Evolutionary conservation across 352 stramenopile genomes (phyloP), one percentile per base, ranked within the genome.

Genomic region (Phytopythium cucurbitacearum): DNA sequence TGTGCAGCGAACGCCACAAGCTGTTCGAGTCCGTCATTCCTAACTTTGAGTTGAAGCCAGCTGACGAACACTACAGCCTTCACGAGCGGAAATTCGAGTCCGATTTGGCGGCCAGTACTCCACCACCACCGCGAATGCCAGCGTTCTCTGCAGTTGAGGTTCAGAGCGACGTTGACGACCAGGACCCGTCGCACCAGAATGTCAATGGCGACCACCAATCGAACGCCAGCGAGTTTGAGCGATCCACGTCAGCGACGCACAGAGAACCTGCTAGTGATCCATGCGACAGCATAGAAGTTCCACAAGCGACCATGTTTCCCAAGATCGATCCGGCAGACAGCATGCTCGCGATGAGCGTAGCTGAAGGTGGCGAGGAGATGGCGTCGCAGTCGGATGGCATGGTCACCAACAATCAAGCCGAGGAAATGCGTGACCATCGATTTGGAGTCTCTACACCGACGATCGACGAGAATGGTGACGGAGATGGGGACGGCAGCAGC

Each of bases 61-160:
- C 33, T 5, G 57, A 67, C 4, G 54, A 60, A 8, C 50, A 71
- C 12, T 45, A 52, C 11, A 46, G 28, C 13, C 34, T 70, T 1
- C 65, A 56, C 6, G 64, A 66, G 35, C 43, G 53, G 6, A 91
- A 91, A 49, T 80, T 76, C 41, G 74, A 85, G 47, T 69, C 73
- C 0, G 65, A 85, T 13, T 50, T 79, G 5, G 62, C 63, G n/a
- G 73, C 64, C 5, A 88, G 77, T 33, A 71, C 67, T 4, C 78
- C 80, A 1, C 76, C 80, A 7, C 62, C 69, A 28, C 76, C 80
- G 8, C 72, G 80, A 12, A 53, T 89, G 2, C 73, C 73, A 0
- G 65, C 53, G 0, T 74, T 87, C 32, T 44, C 73, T n/a, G 53
- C 65, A 2, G 69, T 76, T 34, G 11, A 77, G 4, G 48, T 66